A percentile compares a stretch with the other conserved stretches of the same genome.
Evolutionary conservation across 2,329 filamentous ascomycete genomes (phyloP).

Genomic region (Chaetoscypha palmicola): DNA sequence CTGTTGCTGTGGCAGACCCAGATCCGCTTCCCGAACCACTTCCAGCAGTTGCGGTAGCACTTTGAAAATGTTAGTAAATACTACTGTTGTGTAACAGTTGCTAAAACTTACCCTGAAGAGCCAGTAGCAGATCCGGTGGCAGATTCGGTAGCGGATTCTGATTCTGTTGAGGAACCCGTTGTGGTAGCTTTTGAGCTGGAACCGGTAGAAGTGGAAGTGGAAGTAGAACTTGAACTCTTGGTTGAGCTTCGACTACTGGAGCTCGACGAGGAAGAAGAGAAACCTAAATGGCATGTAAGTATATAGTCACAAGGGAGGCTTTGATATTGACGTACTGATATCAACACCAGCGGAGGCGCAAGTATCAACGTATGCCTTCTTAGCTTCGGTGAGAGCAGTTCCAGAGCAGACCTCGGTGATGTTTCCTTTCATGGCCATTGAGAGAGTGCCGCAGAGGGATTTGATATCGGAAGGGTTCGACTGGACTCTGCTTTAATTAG

Average conservation of each 20-base stretch:
- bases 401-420: constrained; percentile 10
- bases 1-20: neutral
- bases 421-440: constrained; percentile 8
- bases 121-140: constrained; percentile 8
- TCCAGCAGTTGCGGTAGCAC: constrained; percentile 3
- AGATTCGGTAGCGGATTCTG: constrained; percentile 9
- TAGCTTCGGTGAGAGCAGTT: neutral
- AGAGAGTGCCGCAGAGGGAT: constrained; percentile 7
- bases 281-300: no score
- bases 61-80: neutral
- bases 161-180: constrained; percentile 5
- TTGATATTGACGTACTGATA: constrained; percentile 15
- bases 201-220: constrained; percentile 9
- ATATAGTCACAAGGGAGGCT: no score
- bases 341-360: constrained; percentile 7
- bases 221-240: neutral
- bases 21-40: constrained; percentile 1
- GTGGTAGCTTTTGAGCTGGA: constrained; percentile 10
- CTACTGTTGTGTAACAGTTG: neutral
- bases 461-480: constrained; percentile 12
- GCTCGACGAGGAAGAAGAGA: constrained; percentile 10
- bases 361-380: constrained; percentile 8
- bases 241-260: constrained; percentile 3
- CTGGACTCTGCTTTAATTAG: constrained; percentile 4
- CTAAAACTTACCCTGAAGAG: constrained; percentile 4